Evolutionary conservation across 495 filamentous ascomycete genomes (phyloP).

Genomic region (Tuber melanosporum): DNA sequence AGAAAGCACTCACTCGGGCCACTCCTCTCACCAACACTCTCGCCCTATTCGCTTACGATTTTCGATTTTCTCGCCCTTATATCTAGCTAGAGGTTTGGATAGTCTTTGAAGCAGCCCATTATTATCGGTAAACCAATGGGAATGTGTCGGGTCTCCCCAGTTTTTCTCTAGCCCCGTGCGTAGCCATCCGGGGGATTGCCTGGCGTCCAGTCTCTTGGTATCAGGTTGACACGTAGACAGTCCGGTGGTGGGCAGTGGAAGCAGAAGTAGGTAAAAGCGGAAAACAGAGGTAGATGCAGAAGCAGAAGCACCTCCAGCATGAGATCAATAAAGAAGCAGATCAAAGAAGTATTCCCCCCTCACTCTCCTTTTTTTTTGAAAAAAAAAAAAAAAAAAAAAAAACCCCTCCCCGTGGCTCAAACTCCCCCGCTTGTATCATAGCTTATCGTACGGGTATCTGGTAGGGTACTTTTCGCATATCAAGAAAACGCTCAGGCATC

Average conservation of each 20-base stretch:
- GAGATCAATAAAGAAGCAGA: conserved; percentile 10
- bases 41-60: neutral
- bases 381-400: neutral
- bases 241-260: conserved; percentile 7
- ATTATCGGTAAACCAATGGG: neutral
- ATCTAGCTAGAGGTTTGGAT: neutral
- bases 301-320: conserved; percentile 1
- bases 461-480: conserved; percentile 13
- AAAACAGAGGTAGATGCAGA: neutral
- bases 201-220: neutral
- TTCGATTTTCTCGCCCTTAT: neutral
- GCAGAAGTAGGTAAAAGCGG: neutral
- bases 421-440: conserved; percentile 8
- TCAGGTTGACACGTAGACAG: conserved; percentile 35
- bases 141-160: conserved; percentile 1
- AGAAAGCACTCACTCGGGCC: neutral
- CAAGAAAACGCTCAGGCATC: conserved; percentile 5
- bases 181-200: neutral
- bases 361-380: neutral
- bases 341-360: conserved; percentile 11
- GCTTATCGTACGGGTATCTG: conserved; percentile 16
- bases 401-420: neutral
- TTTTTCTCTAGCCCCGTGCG: neutral
- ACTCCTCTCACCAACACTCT: neutral
- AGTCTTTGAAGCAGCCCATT: neutral